Conservation (phyloP, 2,329 filamentous ascomycete species). For the Aaosphaeria arxii region DNA sequence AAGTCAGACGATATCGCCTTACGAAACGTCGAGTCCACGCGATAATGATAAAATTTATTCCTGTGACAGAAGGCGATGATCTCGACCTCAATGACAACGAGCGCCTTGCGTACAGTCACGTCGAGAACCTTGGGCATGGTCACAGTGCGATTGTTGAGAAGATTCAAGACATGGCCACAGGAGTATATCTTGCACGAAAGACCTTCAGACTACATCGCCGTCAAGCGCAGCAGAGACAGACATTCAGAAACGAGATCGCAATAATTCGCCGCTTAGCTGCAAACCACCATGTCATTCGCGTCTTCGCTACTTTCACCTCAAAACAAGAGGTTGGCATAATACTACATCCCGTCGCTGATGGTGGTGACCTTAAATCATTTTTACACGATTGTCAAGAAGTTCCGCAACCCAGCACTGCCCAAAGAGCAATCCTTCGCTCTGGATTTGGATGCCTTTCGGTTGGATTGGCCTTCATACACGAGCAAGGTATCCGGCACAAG, state of each 20-base stretch:
- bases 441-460: constrained; percentile 8
- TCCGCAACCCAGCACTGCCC: too few species aligned
- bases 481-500: constrained; percentile 8
- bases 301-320: constrained; percentile 6
- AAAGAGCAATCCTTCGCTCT: not conserved
- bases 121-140: constrained; percentile 3
- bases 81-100: not conserved
- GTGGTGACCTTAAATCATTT: constrained; percentile 14
- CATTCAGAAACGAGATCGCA: constrained; percentile 4
- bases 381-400: constrained; percentile 4
- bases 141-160: constrained; percentile 2
- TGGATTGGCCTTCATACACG: constrained; percentile 6
- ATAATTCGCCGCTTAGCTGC: constrained; percentile 4
- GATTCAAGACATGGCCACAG: constrained; percentile 2
- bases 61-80: constrained; percentile 1
- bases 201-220: not conserved
- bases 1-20: too few species aligned
- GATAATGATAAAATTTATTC: too few species aligned
- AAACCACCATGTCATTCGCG: constrained; percentile 7
- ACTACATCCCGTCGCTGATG: constrained; percentile 12
- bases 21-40: too few species aligned
- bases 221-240: not conserved
- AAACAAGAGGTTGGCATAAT: constrained; percentile 7
- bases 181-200: not conserved
- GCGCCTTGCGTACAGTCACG: not conserved